phyloP scores from a whole-genome alignment of 345 rosid species.

The Fremontodendron californicum region DNA sequence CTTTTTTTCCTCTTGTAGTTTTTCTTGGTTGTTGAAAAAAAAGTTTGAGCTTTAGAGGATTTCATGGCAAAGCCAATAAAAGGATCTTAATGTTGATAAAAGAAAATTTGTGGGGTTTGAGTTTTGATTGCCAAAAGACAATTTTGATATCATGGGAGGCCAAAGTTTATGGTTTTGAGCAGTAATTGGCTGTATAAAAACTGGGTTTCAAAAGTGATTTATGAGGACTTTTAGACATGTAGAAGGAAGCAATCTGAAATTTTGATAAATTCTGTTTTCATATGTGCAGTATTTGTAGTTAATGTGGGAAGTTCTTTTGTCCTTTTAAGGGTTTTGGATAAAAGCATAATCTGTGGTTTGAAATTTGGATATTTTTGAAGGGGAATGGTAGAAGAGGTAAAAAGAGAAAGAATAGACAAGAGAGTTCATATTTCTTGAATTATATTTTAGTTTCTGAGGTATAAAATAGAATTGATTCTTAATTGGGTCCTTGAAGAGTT shows the following conservation, averaged over 20 bases:
- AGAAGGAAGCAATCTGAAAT: constrained; percentile 19
- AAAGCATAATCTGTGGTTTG: constrained; percentile 21
- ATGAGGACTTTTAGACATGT: constrained; percentile 2
- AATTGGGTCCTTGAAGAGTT: constrained; percentile 11
- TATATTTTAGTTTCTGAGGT: not conserved
- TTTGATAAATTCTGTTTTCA: constrained; percentile 28
- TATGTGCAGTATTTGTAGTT: constrained; percentile 28
- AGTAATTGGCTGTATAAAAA: constrained; percentile 35
- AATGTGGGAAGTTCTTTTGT: constrained; percentile 42
- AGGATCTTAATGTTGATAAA: constrained; percentile 16
- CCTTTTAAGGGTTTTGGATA: constrained; percentile 27
- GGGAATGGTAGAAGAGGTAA: constrained; percentile 11
- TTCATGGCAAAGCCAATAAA: constrained; percentile 22
- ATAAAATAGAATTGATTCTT: not conserved
- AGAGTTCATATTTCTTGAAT: constrained; percentile 2
- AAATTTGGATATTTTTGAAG: constrained; percentile 28
- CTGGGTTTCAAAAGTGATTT: constrained; percentile 6
- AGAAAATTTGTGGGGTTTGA: constrained; percentile 24
- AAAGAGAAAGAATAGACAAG: not conserved
- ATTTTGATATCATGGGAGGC: constrained; percentile 17
- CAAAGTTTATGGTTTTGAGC: constrained; percentile 22
- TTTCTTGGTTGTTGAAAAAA: constrained; percentile 19
- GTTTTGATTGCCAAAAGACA: constrained; percentile 32
- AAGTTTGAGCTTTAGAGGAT: constrained; percentile 22
- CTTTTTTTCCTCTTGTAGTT: constrained; percentile 14